phyloP scores from a whole-genome alignment of 2,329 filamentous ascomycete genomes.

The Cercospora nicotianae region DNA sequence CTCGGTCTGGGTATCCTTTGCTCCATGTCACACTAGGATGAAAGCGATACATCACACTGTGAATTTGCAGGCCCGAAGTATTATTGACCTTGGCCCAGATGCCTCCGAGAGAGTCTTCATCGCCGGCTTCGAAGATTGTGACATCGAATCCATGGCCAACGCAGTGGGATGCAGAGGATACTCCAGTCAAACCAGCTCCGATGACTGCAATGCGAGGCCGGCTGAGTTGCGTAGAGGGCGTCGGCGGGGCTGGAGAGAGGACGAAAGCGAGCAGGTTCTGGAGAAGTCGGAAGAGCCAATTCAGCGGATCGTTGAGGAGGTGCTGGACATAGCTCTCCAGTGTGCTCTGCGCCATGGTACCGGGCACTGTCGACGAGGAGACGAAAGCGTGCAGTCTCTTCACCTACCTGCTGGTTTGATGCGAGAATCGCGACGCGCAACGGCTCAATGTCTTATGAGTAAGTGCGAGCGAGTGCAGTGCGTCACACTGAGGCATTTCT shows the following conservation, averaged over 20 bases:
- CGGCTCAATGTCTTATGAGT: neutral
- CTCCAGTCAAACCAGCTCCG: constrained; percentile 62
- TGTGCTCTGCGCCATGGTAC: constrained; percentile 19
- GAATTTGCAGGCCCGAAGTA: constrained; percentile 78
- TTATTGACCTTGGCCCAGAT: constrained; percentile 61
- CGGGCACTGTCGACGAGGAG: neutral
- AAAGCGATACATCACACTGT: constrained; percentile 85
- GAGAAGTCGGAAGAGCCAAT: constrained; percentile 63
- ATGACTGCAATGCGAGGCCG: constrained; percentile 58
- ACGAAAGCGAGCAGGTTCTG: constrained; percentile 65
- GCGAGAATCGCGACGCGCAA: neutral
- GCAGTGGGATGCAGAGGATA: constrained; percentile 78
- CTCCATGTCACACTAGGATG: constrained; percentile 76
- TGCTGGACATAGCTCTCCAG: constrained; percentile 26
- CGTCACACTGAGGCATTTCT: neutral
- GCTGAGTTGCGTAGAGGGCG: constrained; percentile 56
- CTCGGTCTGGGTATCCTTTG: constrained; percentile 72
- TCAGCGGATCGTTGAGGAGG: constrained; percentile 47
- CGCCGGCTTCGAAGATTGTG: constrained; percentile 72
- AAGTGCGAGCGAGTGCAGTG: neutral
- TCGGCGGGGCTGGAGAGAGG: constrained; percentile 70
- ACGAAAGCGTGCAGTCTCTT: neutral
- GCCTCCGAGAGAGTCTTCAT: constrained; percentile 58
- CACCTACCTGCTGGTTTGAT: neutral
- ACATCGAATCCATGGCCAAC: constrained; percentile 84